Conservation (phyloP, 192 early-diverging fungal species). For the Backusella parvicylindrica region DNA sequence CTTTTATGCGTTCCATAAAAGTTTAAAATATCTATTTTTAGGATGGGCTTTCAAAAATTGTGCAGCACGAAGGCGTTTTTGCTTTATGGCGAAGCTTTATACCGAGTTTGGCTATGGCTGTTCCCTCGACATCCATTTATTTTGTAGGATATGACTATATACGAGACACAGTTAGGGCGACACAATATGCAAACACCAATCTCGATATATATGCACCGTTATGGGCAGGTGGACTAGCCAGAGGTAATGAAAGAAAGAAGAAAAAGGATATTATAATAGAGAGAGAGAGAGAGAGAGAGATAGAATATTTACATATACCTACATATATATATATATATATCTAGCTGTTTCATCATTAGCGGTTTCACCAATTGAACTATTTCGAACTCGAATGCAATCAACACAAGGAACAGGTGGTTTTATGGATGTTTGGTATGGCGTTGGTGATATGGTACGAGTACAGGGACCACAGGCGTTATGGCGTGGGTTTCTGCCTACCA, state of each 20-base stretch:
- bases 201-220: conserved; percentile 62
- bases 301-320: too few relatives aligned
- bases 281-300: too few relatives aligned
- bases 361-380: conserved; percentile 88
- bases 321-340: not conserved
- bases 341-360: conserved; percentile 68
- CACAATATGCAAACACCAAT: conserved; percentile 27
- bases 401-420: conserved; percentile 58
- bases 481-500: conserved; percentile 82
- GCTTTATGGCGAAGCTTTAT: conserved; percentile 86
- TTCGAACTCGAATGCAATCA: conserved; percentile 90
- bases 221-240: conserved; percentile 72
- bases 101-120: conserved; percentile 85
- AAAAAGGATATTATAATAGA: too few relatives aligned
- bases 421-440: conserved; percentile 48
- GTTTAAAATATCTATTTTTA: conserved; percentile 12
- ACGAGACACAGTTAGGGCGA: conserved; percentile 49
- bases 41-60: conserved; percentile 77
- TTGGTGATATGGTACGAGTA: conserved; percentile 56
- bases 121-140: conserved; percentile 90
- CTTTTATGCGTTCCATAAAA: too few relatives aligned
- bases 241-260: conserved; percentile 45
- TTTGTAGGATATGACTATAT: conserved; percentile 93
- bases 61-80: conserved; percentile 71
- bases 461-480: conserved; percentile 69